These are phyloP conservation scores for Diplosphaera chodatii DNA, from an alignment of 139 green algal species.

Conservation along the genomic window DNA sequence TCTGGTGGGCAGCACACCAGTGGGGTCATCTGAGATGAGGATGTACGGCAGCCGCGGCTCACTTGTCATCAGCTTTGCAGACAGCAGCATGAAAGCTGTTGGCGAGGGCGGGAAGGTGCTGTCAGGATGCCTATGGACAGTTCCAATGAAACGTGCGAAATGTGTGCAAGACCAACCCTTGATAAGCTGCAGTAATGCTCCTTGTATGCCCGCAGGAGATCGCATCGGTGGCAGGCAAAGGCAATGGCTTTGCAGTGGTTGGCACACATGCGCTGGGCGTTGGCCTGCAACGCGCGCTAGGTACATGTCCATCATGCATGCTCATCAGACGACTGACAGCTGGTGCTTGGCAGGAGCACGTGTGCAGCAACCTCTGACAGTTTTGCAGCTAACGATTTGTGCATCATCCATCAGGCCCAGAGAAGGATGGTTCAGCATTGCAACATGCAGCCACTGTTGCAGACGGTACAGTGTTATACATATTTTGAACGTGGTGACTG, in stretches of 20 bases:
- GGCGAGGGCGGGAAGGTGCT: background rate
- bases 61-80: background rate
- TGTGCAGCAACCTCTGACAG: no score
- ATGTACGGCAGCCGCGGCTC: background rate
- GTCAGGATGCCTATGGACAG: no score
- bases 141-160: no score
- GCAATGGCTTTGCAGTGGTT: background rate
- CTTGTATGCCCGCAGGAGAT: background rate
- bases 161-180: no score
- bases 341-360: no score
- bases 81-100: background rate
- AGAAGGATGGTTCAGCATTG: conserved; percentile 5
- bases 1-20: background rate
- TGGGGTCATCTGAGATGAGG: background rate
- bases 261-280: background rate
- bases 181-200: no score
- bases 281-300: conserved; percentile 10
- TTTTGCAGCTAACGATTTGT: no score
- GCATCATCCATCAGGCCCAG: no score
- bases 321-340: no score
- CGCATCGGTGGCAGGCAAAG: background rate
- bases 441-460: conserved; percentile 3
- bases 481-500: no score
- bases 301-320: background rate
- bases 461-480: no score